Base-by-base conservation (phyloP, 2,329 filamentous ascomycete species). In the Exophiala sp. region DNA sequence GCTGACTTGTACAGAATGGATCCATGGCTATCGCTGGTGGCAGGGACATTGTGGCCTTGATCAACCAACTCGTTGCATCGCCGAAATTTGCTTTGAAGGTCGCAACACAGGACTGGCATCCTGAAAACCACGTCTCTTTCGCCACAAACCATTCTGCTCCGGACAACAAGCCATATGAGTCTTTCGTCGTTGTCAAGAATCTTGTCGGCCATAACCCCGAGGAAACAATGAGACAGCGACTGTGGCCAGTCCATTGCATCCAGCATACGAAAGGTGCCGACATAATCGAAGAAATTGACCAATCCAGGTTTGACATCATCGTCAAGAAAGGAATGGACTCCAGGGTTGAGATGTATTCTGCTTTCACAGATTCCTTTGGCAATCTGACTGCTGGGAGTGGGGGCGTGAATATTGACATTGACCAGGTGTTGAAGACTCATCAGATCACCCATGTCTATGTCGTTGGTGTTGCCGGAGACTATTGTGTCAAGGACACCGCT, bases 201-300 rank as follows among this genome's bases (percentile, higher is more conserved):
- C 68, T 73, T 1, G 67, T 69, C 0, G 65, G 65, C 0, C 69
- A 66, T 21, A 59, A 54, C 33, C 60, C 60, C 9, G 55, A 62
- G 49, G 69, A 81, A 3, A 64, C 75, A 7, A 83, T 88, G 67
- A 78, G 74, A 20, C 85, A 86, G 50, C 78, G 83, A 36, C 79
- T 99, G 8, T 99, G 94, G 94, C 94, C 94, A 0, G 82, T 83
- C 18, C 94, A 99, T 74, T 97, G 94, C 73, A 80, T 97, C 7
- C 86, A 89, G 65, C 77, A 77, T 41, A 89, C 88, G 0, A 69
- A 76, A 1, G 94, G 94, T 9, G 85, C 88, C 0, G 79, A 83
- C 46, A 76, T 97, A 18, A 78, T 94, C 5, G 80, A 85, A 0
- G 90, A 91, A 66, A 78, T 97, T 1, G 75, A 89, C 46, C 55